A percentile compares a stretch with the other conserved stretches of the same genome.
These are phyloP conservation scores for Agrocybe praecox DNA, from an alignment of 768 basidiomycete species.

Conservation along the genomic window DNA sequence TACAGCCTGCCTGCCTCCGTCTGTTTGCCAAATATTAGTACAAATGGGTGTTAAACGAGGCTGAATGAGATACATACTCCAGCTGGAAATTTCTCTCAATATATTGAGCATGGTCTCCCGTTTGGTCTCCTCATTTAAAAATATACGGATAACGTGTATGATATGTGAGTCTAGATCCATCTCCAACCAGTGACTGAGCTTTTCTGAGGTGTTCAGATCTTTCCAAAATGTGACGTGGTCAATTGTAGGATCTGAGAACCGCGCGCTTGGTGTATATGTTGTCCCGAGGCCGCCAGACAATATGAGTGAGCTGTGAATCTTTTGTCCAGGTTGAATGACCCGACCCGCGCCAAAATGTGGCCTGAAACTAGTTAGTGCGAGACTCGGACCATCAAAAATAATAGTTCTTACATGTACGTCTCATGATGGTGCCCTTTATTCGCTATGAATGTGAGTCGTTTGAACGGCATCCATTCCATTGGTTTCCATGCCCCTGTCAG, in stretches of 20 bases:
- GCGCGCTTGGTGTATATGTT: slow-evolving; percentile 15
- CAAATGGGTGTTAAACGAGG: too few relatives aligned
- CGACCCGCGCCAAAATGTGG: slow-evolving; percentile 16
- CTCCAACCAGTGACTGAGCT: slow-evolving; percentile 6
- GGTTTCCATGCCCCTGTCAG: slow-evolving; percentile 19
- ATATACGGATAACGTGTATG: neutral
- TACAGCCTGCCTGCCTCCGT: slow-evolving; percentile 13
- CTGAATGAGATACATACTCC: slow-evolving; percentile 2
- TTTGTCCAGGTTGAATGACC: slow-evolving; percentile 18
- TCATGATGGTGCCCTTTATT: neutral
- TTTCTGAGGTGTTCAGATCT: neutral
- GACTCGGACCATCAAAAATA: neutral
- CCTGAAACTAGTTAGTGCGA: neutral
- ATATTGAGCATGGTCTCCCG: neutral
- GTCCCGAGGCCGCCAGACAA: neutral
- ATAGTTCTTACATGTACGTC: neutral
- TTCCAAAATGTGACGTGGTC: slow-evolving; percentile 5
- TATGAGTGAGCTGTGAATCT: slow-evolving; percentile 17
- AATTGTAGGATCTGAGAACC: neutral
- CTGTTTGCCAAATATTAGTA: neutral
- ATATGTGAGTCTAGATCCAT: slow-evolving; percentile 10
- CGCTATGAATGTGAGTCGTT: slow-evolving; percentile 8
- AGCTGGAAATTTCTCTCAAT: slow-evolving; percentile 5
- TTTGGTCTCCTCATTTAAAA: neutral
- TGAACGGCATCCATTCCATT: slow-evolving; percentile 14